Percentiles rank a stretch among this genome's conserved stretches.
phyloP scores from a whole-genome alignment of 345 rosid species.

The Ceriops tagal region DNA sequence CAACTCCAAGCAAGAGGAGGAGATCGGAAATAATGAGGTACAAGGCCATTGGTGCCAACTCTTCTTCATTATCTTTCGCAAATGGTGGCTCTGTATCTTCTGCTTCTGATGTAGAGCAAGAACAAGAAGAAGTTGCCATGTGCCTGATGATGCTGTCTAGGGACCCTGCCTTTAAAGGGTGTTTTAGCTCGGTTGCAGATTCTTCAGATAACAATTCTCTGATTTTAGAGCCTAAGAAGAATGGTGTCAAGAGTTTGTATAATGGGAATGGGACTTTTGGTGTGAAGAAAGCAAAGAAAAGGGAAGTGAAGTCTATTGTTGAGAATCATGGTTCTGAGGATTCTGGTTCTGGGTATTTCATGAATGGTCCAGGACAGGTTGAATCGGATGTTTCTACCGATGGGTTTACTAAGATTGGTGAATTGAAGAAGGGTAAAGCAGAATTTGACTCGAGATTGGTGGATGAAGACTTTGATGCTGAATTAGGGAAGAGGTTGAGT shows the following conservation, averaged over 20 bases:
- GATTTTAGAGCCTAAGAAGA: constrained; percentile 54
- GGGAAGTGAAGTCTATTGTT: constrained; percentile 27
- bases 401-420: constrained; percentile 34
- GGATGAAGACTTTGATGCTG: constrained; percentile 32
- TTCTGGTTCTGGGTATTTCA: constrained; percentile 70
- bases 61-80: constrained; percentile 37
- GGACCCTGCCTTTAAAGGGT: constrained; percentile 57
- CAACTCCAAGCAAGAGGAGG: constrained; percentile 52
- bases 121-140: constrained; percentile 72
- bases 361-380: constrained; percentile 53
- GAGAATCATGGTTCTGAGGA: constrained; percentile 41
- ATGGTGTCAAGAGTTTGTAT: constrained; percentile 30
- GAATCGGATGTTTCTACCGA: constrained; percentile 53
- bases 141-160: constrained; percentile 83
- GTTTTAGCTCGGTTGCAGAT: constrained; percentile 48
- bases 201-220: constrained; percentile 74
- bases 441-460: constrained; percentile 37
- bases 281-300: constrained; percentile 26
- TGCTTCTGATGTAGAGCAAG: constrained; percentile 67
- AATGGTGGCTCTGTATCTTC: constrained; percentile 35
- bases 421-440: constrained; percentile 29
- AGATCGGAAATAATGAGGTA: constrained; percentile 62
- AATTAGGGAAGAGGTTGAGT: constrained; percentile 36
- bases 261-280: constrained; percentile 29
- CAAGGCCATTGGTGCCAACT: constrained; percentile 25